These are phyloP conservation scores for Pseudogymnoascus sp. DNA, from an alignment of 2,329 filamentous ascomycete genomes.

Conservation along the genomic window DNA sequence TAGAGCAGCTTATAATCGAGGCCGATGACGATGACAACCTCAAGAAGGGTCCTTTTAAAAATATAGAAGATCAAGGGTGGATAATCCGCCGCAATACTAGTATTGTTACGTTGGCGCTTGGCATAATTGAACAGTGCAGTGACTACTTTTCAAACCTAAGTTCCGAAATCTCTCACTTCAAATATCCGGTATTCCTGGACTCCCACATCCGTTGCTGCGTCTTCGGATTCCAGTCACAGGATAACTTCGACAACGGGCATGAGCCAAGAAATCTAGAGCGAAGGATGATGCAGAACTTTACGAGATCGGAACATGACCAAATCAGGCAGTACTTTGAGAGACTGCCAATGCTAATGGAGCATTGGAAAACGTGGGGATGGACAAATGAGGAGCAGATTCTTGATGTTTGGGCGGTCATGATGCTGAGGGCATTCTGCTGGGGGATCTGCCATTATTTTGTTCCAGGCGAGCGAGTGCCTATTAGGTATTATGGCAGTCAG, in stretches of 20 bases:
- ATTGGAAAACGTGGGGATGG: conserved; percentile 15
- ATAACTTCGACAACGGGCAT: background rate
- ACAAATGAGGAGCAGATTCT: conserved; percentile 16
- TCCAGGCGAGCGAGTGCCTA: conserved; percentile 17
- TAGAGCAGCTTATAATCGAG: background rate
- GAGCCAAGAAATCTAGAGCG: background rate
- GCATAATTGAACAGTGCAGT: conserved; percentile 1
- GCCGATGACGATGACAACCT: background rate
- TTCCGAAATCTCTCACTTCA: background rate
- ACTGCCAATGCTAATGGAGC: conserved; percentile 15
- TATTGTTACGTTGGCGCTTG: background rate
- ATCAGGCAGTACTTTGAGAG: conserved; percentile 17
- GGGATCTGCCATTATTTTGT: conserved; percentile 21
- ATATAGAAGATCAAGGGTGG: background rate
- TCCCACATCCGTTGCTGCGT: conserved; percentile 1
- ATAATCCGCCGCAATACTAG: background rate
- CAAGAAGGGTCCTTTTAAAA: background rate
- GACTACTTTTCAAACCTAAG: background rate
- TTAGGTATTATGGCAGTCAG: conserved; percentile 20
- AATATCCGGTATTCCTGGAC: background rate
- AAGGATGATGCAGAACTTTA: conserved; percentile 7
- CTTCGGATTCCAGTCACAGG: background rate
- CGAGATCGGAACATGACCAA: background rate
- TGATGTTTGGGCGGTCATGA: conserved; percentile 20
- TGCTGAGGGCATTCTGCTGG: conserved; percentile 22